Evolutionary conservation across 73 alveolate genomes (phyloP).

Genomic region (Paramecium bursaria): DNA sequence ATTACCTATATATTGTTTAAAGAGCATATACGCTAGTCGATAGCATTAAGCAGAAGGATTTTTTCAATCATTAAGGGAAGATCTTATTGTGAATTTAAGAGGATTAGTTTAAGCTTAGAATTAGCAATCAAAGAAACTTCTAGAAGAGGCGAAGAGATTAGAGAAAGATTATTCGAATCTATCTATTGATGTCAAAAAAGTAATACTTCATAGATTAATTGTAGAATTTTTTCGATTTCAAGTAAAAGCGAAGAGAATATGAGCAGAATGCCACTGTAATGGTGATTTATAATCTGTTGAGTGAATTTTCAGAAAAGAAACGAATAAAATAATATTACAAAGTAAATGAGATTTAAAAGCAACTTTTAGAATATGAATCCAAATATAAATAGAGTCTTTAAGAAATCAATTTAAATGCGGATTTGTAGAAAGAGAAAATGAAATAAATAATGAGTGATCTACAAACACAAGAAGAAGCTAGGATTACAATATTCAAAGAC

Average conservation of each 20-base stretch:
- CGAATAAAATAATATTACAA: conserved; percentile 14
- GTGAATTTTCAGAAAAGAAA: conserved; percentile 54
- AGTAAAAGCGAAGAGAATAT: neutral
- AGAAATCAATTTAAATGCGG: too few relatives aligned
- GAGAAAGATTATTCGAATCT: neutral
- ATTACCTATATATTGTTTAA: conserved; percentile 41
- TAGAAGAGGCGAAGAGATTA: conserved; percentile 45
- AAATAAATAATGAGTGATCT: too few relatives aligned
- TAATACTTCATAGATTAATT: neutral
- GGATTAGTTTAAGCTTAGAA: conserved; percentile 2
- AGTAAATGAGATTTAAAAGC: too few relatives aligned
- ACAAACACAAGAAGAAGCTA: too few relatives aligned
- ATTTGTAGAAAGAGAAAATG: too few relatives aligned
- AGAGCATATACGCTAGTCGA: conserved; percentile 5
- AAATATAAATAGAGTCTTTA: too few relatives aligned
- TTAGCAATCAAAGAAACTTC: neutral
- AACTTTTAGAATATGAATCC: too few relatives aligned
- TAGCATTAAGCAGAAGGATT: conserved; percentile 18
- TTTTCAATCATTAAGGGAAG: conserved; percentile 10
- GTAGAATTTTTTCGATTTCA: conserved; percentile 22
- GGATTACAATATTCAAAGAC: too few relatives aligned
- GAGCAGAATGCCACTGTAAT: conserved; percentile 34
- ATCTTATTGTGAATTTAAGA: conserved; percentile 11
- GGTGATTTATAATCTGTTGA: conserved; percentile 34
- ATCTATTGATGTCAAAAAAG: conserved; percentile 6